Percentiles rank a stretch among this genome's conserved stretches.
These are phyloP conservation scores for Purpureocillium takamizusanense DNA, from an alignment of 2,329 filamentous ascomycete species.

Conservation along the genomic window DNA sequence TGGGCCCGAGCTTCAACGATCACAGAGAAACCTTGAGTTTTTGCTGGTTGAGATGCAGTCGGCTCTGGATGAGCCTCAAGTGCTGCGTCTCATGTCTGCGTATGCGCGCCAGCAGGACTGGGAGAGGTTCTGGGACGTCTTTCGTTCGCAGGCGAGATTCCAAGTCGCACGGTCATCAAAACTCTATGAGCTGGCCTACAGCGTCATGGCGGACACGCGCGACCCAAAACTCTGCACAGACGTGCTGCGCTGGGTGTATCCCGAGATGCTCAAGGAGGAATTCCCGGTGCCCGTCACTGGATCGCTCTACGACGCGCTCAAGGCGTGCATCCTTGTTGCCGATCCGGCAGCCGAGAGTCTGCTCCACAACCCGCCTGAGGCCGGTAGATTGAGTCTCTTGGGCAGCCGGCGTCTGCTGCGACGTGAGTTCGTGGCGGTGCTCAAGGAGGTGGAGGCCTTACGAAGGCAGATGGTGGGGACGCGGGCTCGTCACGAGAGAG, in stretches of 20 bases:
- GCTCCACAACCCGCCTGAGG: conserved; percentile 9
- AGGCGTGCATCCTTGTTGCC: conserved; percentile 44
- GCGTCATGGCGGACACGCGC: conserved; percentile 32
- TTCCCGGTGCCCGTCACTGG: conserved; percentile 36
- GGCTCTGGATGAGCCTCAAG: conserved; percentile 28
- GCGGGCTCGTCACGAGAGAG: conserved; percentile 9
- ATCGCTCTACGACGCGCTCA: conserved; percentile 36
- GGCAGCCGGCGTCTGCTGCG: conserved; percentile 13
- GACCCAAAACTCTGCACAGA: conserved; percentile 34
- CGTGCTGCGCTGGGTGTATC: conserved; percentile 42
- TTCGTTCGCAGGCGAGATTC: conserved; percentile 45
- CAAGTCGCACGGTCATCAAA: conserved; percentile 35
- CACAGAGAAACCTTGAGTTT: conserved; percentile 35
- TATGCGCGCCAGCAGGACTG: conserved; percentile 41
- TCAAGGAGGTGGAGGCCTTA: conserved; percentile 20
- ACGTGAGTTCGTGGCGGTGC: conserved; percentile 21
- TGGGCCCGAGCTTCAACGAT: conserved; percentile 22
- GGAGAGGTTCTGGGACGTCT: conserved; percentile 51
- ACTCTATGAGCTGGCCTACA: conserved; percentile 48
- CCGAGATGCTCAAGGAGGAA: conserved; percentile 49
- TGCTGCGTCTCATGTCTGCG: conserved; percentile 32
- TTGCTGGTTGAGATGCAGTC: conserved; percentile 29
- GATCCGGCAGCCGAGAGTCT: conserved; percentile 38
- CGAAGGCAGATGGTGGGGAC: conserved; percentile 6
- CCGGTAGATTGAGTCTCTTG: conserved; percentile 5